Conservation (phyloP, 169 alveolate genomes). For the Cryptosporidium ubiquitum region DNA sequence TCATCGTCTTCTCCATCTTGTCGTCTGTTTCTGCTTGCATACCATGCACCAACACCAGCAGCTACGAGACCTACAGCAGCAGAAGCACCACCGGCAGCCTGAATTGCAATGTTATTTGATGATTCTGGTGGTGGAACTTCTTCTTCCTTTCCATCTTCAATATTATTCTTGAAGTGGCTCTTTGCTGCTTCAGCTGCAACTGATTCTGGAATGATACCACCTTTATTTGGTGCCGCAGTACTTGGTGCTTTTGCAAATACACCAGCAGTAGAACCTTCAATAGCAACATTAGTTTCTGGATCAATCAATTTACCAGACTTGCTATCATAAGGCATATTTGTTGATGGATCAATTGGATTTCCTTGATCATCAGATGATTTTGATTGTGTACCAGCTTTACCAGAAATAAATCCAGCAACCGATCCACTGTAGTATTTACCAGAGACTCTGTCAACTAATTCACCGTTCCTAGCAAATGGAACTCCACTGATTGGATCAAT, state of each 20-base stretch:
- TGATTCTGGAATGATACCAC: conserved; percentile 71
- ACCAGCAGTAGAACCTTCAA: conserved; percentile 59
- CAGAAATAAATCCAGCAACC: conserved; percentile 41
- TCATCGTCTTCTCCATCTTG: conserved; percentile 68
- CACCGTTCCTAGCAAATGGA: conserved; percentile 58
- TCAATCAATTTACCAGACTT: conserved; percentile 45
- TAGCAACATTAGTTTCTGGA: conserved; percentile 52
- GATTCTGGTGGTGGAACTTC: conserved; percentile 38
- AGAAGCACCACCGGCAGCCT: conserved; percentile 76
- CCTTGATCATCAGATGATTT: background rate
- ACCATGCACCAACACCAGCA: conserved; percentile 76
- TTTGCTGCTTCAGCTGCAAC: conserved; percentile 63
- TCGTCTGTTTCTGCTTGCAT: conserved; percentile 72
- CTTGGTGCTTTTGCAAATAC: conserved; percentile 56
- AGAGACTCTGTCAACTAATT: conserved; percentile 18
- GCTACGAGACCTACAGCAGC: conserved; percentile 74
- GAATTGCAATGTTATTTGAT: conserved; percentile 45
- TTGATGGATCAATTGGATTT: conserved; percentile 67
- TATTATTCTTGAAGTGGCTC: conserved; percentile 7
- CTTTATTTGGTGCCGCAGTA: conserved; percentile 68
- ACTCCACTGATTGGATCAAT: conserved; percentile 63
- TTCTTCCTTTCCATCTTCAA: background rate
- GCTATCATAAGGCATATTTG: conserved; percentile 63
- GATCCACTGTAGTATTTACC: conserved; percentile 59
- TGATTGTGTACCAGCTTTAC: conserved; percentile 62